Evolutionary conservation across 352 stramenopile genomes (phyloP), one percentile per base, ranked within the genome.

Genomic region (Phytophthora cajani): DNA sequence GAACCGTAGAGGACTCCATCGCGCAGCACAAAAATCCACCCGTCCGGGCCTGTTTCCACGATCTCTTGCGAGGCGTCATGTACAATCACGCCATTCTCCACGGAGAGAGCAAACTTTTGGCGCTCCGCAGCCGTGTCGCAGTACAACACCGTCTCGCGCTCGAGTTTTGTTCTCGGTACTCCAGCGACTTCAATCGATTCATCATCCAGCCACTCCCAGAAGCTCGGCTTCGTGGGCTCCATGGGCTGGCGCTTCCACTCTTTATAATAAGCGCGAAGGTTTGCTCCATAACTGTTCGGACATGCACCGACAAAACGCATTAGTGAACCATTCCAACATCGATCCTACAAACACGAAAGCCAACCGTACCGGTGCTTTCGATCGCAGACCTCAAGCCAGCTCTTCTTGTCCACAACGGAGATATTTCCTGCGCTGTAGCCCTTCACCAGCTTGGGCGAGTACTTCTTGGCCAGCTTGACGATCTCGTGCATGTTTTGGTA

Each of bases 1-100:
- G 88, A 88, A 25, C 92, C 96, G 79, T 98, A 99, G 14, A 99
- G 77, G 12, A 95, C 88, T 56, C 94, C 88, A 79, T 99, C 96
- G 6, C 96, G 91, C 17, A 99, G 73, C 9, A 99, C 96, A 80
- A 99, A 99, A 62, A 99, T 99, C 96, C 96, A 99, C 40, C 95
- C 95, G 67, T 98, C 92, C 6, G 93, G 89, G 25, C 95, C 95
- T 27, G 93, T 99, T 54, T 91, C 78, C 14, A 99, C 89, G 27
- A 95, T 91, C 60, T 91, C 75, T 66, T 93, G 77, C 4, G 75
- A 75, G 21, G 71, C 75, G 40, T 87, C 75, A 67, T 86, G 81
- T 62, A 91, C 79, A 68, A 97, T 82, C 19, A 79, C 62, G 21
- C 89, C 89, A 47, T 91, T 67, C 58, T 80, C 75, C 23, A 96